phyloP scores from a whole-genome alignment of 176 grass and related monocot genomes.

The Pontederia paniculata region DNA sequence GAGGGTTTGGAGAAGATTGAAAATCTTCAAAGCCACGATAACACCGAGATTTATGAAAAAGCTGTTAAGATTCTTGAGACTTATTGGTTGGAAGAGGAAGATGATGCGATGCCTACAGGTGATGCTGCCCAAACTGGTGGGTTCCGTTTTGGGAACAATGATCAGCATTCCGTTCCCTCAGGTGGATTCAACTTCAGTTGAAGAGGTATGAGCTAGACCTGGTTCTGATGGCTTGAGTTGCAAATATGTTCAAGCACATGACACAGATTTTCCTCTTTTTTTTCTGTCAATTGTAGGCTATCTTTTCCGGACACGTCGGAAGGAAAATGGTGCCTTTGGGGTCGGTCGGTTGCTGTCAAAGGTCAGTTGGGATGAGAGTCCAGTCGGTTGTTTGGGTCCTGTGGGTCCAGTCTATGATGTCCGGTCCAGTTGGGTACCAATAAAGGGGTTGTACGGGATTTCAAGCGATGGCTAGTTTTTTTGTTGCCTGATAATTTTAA shows the following conservation, averaged over 20 bases:
- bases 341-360: not conserved
- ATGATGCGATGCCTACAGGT: conserved; percentile 54
- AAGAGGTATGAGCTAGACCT: conserved; percentile 5
- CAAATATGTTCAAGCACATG: not conserved
- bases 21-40: conserved; percentile 83
- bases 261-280: not conserved
- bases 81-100: conserved; percentile 87
- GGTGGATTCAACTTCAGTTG: conserved; percentile 68
- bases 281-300: not conserved
- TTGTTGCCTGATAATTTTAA: too few relatives aligned
- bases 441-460: too few relatives aligned
- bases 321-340: not conserved
- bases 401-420: too few relatives aligned
- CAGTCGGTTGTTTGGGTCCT: too few relatives aligned
- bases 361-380: too few relatives aligned
- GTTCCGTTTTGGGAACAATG: conserved; percentile 46
- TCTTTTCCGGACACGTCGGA: too few relatives aligned
- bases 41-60: conserved; percentile 85
- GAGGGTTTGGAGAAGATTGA: conserved; percentile 94
- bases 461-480: too few relatives aligned
- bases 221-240: too few relatives aligned
- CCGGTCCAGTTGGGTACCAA: too few relatives aligned
- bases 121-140: conserved; percentile 34
- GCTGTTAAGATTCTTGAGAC: conserved; percentile 88
- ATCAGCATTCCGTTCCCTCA: conserved; percentile 21